A percentile compares a stretch with the other conserved stretches of the same genome.
These are phyloP conservation scores for Gypsophila paniculata DNA, from an alignment of 179 eudicot species.

Conservation along the genomic window DNA sequence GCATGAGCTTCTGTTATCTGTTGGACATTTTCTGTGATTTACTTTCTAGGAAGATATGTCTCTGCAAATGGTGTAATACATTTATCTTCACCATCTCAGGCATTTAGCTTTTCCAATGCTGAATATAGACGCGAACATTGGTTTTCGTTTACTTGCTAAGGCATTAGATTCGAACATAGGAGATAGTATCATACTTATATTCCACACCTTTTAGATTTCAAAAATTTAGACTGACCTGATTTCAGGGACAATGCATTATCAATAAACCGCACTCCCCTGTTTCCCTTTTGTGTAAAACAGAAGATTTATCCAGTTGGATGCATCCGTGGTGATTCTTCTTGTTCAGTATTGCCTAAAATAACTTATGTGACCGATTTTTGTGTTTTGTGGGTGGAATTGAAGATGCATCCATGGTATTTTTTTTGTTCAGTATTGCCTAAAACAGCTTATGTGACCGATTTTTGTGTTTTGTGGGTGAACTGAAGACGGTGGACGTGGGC, in stretches of 20 bases:
- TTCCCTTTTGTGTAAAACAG: background rate
- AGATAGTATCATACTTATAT: background rate
- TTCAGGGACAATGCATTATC: conserved; percentile 10
- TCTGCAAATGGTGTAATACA: background rate
- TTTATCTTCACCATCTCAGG: background rate
- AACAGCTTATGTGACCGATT: background rate
- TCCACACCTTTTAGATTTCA: background rate
- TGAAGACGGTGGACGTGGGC: conserved; percentile 51
- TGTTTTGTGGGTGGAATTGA: conserved; percentile 56
- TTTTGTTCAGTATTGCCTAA: background rate
- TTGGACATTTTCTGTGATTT: background rate
- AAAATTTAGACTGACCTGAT: background rate
- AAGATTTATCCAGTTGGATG: background rate
- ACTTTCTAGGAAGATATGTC: conserved; percentile 5
- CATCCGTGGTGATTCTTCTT: background rate
- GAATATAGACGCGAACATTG: background rate
- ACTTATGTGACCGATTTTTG: background rate
- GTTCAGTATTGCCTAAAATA: background rate
- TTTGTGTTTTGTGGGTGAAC: conserved; percentile 36
- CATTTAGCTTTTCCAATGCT: background rate
- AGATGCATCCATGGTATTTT: conserved; percentile 16
- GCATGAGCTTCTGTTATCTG: conserved; percentile 2
- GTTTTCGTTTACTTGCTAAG: background rate
- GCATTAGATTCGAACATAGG: background rate
- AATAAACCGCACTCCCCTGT: background rate